Conservation (phyloP, 345 rosid genomes). For the Populus simonii region DNA sequence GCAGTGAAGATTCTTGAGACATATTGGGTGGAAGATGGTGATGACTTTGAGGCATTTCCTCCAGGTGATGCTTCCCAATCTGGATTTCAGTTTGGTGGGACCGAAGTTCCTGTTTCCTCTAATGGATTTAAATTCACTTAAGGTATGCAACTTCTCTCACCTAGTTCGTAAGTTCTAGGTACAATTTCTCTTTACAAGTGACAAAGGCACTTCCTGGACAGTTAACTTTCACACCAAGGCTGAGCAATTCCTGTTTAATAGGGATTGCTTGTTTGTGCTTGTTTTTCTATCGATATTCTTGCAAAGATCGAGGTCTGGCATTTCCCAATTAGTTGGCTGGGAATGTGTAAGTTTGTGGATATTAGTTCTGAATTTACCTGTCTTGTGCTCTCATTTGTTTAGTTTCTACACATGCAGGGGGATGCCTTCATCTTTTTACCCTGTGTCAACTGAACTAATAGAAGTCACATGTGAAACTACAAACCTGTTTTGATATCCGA, state of each 20-base stretch:
- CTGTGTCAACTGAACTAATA: no score
- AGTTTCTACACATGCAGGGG: neutral
- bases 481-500: neutral
- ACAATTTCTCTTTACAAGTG: neutral
- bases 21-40: constrained; percentile 21
- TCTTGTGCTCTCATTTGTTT: neutral
- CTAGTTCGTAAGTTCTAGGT: neutral
- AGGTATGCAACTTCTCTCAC: constrained; percentile 5
- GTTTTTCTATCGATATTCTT: neutral
- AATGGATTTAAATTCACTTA: constrained; percentile 20
- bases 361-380: no score
- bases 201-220: neutral
- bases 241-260: neutral
- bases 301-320: no score
- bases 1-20: constrained; percentile 27
- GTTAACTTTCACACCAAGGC: neutral
- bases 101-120: constrained; percentile 9
- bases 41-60: constrained; percentile 4
- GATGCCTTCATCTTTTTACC: no score
- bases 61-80: constrained; percentile 17
- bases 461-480: no score
- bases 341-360: neutral
- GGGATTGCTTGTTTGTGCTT: neutral
- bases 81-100: constrained; percentile 18
- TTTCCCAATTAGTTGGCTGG: neutral